Evolutionary conservation across 306 rosid genomes (phyloP), one percentile per base, ranked within the genome.

Genomic region (Clitoria ternatea): DNA sequence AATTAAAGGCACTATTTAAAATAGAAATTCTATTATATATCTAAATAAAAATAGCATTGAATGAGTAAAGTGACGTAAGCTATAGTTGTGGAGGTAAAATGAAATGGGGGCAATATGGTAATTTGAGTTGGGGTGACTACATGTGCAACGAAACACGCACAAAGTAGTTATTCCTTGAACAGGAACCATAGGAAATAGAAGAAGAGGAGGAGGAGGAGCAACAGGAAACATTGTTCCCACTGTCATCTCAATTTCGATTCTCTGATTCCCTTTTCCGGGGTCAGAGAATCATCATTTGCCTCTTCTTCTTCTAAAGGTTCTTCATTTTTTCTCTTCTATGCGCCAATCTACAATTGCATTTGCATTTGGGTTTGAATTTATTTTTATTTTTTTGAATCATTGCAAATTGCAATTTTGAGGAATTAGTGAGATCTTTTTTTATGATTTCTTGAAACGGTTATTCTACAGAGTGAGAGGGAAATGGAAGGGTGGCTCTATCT

Each of bases 401-500:
- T 35, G 11, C 2, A 65, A 61, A 52, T 61, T 53, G 75, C 39
- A 23, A 14, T 40, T 66, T 74, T 79, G 69, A 57, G 55, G 52
- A 50, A 54, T 42, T 54, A 1, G 17, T 33, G 19, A 8, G 48
- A 57, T 5, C 0, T 27, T 37, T 49, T 49, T 35, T 39, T 5
- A 37, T n/a, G 26, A 17, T 17, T 60, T 60, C 49, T n/a, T 0
- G 30, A 60, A 77, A 88, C 86, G 90, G 82, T 76, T 62, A 53
- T 54, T 11, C 37, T 69, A 7, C 70, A 70, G 30, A 81, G 24
- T 36, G 86, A 85, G 55, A 84, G 74, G 3, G 64, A 64, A 72
- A 89, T 90, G 98, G 98, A 92, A 59, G 98, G 98, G 10, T 90
- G 96, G 96, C 89, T 92, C 40, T 86, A 82, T 78, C 85, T 86